These are phyloP conservation scores for Ophiosphaerella narmari DNA, from an alignment of 2,329 filamentous ascomycete species.

Conservation along the genomic window DNA sequence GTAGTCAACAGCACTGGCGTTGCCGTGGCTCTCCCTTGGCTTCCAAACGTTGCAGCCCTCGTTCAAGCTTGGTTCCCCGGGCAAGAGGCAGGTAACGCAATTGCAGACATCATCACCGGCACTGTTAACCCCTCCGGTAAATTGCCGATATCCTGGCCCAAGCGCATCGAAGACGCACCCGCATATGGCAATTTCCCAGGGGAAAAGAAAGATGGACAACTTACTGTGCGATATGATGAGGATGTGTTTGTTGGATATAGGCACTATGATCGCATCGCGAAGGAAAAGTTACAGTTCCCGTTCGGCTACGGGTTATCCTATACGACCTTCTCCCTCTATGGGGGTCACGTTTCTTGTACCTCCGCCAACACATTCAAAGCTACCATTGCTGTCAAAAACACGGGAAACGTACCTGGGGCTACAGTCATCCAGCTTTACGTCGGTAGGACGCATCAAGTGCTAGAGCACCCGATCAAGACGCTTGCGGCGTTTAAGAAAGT, in stretches of 20 bases:
- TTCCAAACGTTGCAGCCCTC: constrained; percentile 49
- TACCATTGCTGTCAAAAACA: constrained; percentile 56
- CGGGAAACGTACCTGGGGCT: constrained; percentile 53
- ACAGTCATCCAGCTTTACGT: constrained; percentile 65
- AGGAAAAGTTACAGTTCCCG: constrained; percentile 55
- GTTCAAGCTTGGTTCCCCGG: constrained; percentile 51
- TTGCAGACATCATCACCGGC: constrained; percentile 49
- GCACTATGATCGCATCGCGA: constrained; percentile 62
- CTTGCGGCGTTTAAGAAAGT: constrained; percentile 71
- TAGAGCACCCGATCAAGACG: constrained; percentile 66
- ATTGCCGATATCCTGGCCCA: constrained; percentile 48
- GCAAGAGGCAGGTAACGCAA: constrained; percentile 49
- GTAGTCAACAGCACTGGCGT: constrained; percentile 80
- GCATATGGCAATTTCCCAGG: constrained; percentile 47
- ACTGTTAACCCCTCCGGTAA: constrained; percentile 46
- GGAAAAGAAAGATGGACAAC: constrained; percentile 54
- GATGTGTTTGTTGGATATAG: constrained; percentile 61
- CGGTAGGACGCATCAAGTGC: constrained; percentile 48
- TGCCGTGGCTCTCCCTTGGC: constrained; percentile 73
- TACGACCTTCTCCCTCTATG: constrained; percentile 50
- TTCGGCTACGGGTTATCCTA: constrained; percentile 49
- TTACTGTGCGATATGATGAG: constrained; percentile 64
- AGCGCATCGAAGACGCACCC: constrained; percentile 41
- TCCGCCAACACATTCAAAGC: constrained; percentile 47
- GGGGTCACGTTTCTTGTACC: constrained; percentile 64